Evolutionary conservation across 768 basidiomycete species (phyloP), one percentile per base, ranked within the genome.

Genomic region (Mycena vulgaris): DNA sequence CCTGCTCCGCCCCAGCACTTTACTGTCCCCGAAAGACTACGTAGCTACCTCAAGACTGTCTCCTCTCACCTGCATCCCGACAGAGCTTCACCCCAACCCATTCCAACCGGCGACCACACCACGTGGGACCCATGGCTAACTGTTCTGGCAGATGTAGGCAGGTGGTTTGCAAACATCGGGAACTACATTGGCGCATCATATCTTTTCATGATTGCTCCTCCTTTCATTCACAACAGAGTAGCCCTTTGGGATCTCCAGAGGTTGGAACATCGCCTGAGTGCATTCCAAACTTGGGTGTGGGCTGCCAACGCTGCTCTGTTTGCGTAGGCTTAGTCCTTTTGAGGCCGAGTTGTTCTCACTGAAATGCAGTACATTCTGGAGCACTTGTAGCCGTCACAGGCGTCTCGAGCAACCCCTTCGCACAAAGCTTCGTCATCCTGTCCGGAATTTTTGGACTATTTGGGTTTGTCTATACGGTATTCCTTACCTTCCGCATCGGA

Each of bases 211-310:
- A 25, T 48, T 48, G 47, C 47, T 25, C 47, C 47, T 23, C 47
- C 47, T 27, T 48, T 48, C 47, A 11, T 45, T 30, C 28, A 33
- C 23, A 3, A 6, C 39, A 28, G 40, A 23, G 47, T 3, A 40
- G 37, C 35, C 35, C 8, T 11, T 6, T 57, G 56, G 56, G 27
- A 57, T 28, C 3, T 6, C 9, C 14, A 57, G 9, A n/a, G 56
- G 28, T 40, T 57, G 37, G 37, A 57, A 19, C 8, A 40, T 39
- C 56, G 56, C 56, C 56, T 57, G 56, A 57, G 28, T 27, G 37
- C 35, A 11, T 57, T 57, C 28, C 23, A 40, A 25, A 23, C 13
- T 40, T 57, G 56, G 56, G 39, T 57, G 21, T 27, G n/a, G 23
- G 25, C n/a, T n/a, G n/a, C n/a, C n/a, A n/a, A n/a, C n/a, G n/a